Evolutionary conservation across 2,329 filamentous ascomycete species (phyloP), one percentile per base, ranked within the genome.

Genomic region (Aspergillus melleus): DNA sequence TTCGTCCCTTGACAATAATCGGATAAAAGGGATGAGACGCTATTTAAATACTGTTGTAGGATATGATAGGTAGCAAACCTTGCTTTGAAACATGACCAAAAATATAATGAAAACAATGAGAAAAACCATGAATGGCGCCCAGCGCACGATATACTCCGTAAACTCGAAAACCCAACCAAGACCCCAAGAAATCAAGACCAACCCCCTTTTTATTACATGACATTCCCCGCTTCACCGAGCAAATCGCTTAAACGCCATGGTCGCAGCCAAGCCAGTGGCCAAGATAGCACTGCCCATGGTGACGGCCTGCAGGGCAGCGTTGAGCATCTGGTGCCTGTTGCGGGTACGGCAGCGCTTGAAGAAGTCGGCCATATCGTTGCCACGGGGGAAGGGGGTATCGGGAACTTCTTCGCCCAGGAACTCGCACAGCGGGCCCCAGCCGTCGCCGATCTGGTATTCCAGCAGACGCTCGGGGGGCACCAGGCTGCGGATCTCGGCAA

Each of bases 281-380:
- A 83, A 69, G 12, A 84, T 63, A 19, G 79, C 76, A 30, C 81
- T 78, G 22, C 81, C 80, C 56, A 83, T 77, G 12, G 82, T 80
- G 52, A 82, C 70, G 19, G 79, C 80, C 61, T 83, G 79, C 68
- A 84, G 76, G 53, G 81, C 75, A 42, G 80, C 80, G 66, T 84
- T 84, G 74, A 82, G 77, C 81, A 84, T 84, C 70, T 85, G 83
- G 68, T 80, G 80, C 62, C 80, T 76, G 73, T 85, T 85, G 50
- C 83, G 76, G 52, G 74, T 78, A 59, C 78, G 77, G 74, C 81
- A 84, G 65, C 82, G 79, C 66, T 81, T 80, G 65, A 84, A 82
- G 71, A 85, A 85, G 61, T 81, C 77, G 68, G 81, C 80, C 60
- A 81, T 82, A 70, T 83, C 81, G 67, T 84, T 84, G 46, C 80